Percentiles rank a stretch among this genome's conserved stretches.
Conservation (phyloP, 23 red algal species). For the Agarophyton chilense region DNA sequence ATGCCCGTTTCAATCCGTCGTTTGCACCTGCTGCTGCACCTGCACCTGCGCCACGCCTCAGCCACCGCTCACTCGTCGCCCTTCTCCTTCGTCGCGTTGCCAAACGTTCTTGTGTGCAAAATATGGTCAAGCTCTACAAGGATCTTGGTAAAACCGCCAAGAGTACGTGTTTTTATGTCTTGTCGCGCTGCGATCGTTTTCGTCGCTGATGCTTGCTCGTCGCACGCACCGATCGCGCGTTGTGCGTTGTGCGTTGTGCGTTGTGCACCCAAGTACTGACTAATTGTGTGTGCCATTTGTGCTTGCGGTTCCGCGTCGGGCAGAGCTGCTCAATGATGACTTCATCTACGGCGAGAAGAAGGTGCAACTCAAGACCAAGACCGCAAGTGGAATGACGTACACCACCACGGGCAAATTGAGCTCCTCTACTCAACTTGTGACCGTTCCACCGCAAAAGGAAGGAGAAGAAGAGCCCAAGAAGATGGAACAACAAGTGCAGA, state of each 20-base stretch:
- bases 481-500: background rate
- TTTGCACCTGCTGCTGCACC: no score
- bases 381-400: conserved; percentile 74
- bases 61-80: no score
- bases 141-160: conserved; percentile 84
- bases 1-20: no score
- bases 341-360: conserved; percentile 79
- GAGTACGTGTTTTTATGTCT: conserved; percentile 51
- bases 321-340: conserved; percentile 82
- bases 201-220: background rate
- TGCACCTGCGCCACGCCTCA: background rate
- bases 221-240: background rate
- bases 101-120: background rate
- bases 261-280: background rate
- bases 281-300: no score
- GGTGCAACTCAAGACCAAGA: conserved; percentile 79
- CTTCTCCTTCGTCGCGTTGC: no score
- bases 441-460: background rate
- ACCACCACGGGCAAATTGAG: conserved; percentile 64
- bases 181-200: no score
- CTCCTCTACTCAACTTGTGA: background rate
- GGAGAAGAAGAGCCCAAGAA: background rate
- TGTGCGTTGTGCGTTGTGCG: background rate
- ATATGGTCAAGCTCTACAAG: conserved; percentile 78
- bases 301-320: background rate